Percentiles rank a stretch among this genome's conserved stretches.
These are phyloP conservation scores for Heliamphora pulchella DNA, from an alignment of 179 eudicot species.

Conservation along the genomic window DNA sequence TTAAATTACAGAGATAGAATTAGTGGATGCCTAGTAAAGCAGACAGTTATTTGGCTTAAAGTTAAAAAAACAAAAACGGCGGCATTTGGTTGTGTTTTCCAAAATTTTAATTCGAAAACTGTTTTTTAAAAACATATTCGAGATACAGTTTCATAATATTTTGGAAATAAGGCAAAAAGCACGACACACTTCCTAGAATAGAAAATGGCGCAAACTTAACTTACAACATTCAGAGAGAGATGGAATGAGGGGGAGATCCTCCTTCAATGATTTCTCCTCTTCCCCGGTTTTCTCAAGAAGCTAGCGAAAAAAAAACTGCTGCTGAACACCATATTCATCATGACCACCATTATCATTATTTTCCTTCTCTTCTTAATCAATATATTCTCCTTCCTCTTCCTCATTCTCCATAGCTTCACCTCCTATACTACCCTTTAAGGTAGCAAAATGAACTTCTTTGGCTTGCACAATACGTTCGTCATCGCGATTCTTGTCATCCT, in stretches of 20 bases:
- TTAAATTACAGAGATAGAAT: no score
- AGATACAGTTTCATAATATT: no score
- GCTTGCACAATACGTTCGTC: background rate
- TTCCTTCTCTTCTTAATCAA: slow-evolving; percentile 25
- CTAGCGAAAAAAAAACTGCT: background rate
- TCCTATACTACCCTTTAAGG: background rate
- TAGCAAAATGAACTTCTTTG: background rate
- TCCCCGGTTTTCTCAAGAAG: background rate
- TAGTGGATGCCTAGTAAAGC: no score
- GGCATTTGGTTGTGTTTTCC: no score
- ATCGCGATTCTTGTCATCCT: background rate
- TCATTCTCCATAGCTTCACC: slow-evolving; percentile 10
- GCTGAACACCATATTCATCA: background rate
- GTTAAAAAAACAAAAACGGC: no score
- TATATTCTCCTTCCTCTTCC: slow-evolving; percentile 60
- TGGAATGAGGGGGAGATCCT: background rate
- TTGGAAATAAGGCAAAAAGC: no score
- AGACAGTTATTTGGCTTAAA: no score
- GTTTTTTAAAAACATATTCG: no score
- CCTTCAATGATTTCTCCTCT: background rate
- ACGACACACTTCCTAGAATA: no score
- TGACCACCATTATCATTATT: background rate
- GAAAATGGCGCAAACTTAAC: no score
- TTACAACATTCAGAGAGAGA: background rate
- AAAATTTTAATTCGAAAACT: no score